Evolutionary conservation across 2,329 filamentous ascomycete genomes (phyloP).

Genomic region (Pleoardoris graminearum): DNA sequence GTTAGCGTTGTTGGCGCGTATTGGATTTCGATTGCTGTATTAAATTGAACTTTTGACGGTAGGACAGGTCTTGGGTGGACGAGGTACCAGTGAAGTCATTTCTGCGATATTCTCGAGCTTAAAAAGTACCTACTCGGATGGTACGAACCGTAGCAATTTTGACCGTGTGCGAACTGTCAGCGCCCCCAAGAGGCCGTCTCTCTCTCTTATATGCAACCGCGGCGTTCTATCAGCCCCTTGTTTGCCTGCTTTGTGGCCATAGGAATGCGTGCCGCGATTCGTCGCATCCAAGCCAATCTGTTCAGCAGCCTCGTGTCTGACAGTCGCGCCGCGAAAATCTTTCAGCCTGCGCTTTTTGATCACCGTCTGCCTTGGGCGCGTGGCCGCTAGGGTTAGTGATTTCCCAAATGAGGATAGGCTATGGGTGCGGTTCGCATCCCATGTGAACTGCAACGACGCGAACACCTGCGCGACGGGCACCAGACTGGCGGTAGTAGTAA

Average conservation of each 20-base stretch:
- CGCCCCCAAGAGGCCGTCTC: constrained; percentile 1
- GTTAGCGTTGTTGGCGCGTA: background rate
- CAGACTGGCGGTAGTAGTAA: background rate
- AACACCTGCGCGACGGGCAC: constrained; percentile 1
- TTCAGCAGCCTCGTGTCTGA: constrained; percentile 13
- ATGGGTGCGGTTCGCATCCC: constrained; percentile 4
- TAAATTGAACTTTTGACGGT: constrained; percentile 1
- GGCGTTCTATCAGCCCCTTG: constrained; percentile 2
- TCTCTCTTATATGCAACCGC: constrained; percentile 1
- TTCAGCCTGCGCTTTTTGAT: constrained; percentile 5
- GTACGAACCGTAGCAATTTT: background rate
- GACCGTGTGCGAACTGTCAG: background rate
- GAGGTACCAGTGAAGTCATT: background rate
- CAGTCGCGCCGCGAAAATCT: constrained; percentile 12
- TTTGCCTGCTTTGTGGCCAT: constrained; percentile 2
- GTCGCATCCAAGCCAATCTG: constrained; percentile 4
- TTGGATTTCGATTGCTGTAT: constrained; percentile 4
- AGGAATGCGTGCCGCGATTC: constrained; percentile 3
- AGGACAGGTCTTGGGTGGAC: background rate
- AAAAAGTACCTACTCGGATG: background rate
- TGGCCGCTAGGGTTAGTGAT: constrained; percentile 6
- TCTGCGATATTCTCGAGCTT: background rate
- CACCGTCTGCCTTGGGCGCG: constrained; percentile 13
- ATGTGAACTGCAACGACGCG: constrained; percentile 1
- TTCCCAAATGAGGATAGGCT: background rate